These are phyloP conservation scores for Silene coronaria DNA, from an alignment of 179 eudicot genomes.

Conservation along the genomic window DNA sequence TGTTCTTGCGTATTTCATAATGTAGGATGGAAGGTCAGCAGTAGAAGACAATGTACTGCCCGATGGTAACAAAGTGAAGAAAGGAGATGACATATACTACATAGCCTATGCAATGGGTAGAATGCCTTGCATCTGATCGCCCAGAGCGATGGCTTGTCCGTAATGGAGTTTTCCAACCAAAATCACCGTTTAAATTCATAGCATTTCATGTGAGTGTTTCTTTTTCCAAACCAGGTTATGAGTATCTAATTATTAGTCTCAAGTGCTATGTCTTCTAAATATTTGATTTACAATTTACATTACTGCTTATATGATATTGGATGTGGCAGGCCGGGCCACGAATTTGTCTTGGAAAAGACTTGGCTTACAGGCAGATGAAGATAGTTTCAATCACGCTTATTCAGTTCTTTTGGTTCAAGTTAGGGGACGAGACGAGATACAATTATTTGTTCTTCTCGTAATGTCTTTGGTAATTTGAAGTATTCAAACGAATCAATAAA, in stretches of 20 bases:
- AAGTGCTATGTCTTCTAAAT: background rate
- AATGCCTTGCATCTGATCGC: slow-evolving; percentile 49
- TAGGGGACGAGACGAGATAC: slow-evolving; percentile 37
- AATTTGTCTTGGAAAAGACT: slow-evolving; percentile 70
- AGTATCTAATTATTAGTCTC: background rate
- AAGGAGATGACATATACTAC: slow-evolving; percentile 55
- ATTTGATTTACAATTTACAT: background rate
- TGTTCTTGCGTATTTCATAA: background rate
- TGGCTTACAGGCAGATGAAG: slow-evolving; percentile 90
- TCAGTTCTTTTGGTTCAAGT: slow-evolving; percentile 35
- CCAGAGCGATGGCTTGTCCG: slow-evolving; percentile 70
- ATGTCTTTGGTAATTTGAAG: too few species aligned
- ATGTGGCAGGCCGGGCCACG: slow-evolving; percentile 67
- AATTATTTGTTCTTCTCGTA: too few species aligned
- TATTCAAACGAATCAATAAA: too few species aligned
- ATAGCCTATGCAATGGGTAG: slow-evolving; percentile 63
- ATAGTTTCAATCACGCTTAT: slow-evolving; percentile 47
- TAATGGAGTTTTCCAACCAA: slow-evolving; percentile 55
- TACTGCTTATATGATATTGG: background rate
- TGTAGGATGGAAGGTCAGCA: slow-evolving; percentile 63
- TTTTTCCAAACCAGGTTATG: background rate
- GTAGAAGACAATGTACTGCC: slow-evolving; percentile 53
- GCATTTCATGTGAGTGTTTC: slow-evolving; percentile 46
- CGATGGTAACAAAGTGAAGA: slow-evolving; percentile 52
- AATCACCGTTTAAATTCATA: slow-evolving; percentile 66